These are phyloP conservation scores for Fraxinus albicans DNA, from an alignment of 305 asterid species.

Conservation along the genomic window DNA sequence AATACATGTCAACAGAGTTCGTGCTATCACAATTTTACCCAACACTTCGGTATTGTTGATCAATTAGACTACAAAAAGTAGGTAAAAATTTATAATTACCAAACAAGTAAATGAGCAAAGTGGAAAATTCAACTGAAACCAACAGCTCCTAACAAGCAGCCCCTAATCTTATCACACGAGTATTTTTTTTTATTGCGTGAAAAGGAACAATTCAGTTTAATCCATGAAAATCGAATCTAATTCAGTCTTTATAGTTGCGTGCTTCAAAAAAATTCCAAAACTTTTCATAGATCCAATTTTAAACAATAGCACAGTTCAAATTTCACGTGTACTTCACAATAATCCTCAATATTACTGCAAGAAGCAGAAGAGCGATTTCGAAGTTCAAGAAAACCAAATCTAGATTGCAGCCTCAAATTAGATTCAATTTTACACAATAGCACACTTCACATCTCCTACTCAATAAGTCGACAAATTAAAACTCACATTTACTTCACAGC, in stretches of 20 bases:
- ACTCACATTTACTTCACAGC: slow-evolving; percentile 10
- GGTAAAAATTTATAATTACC: not conserved
- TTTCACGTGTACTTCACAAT: not conserved
- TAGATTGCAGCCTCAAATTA: not conserved
- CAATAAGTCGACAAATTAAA: slow-evolving; percentile 2
- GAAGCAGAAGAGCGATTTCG: not conserved
- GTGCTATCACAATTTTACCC: not conserved
- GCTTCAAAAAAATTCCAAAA: not conserved
- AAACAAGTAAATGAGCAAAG: not conserved
- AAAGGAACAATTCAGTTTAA: not conserved
- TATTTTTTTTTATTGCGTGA: not conserved
- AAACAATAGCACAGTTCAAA: not conserved
- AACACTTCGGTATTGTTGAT: not conserved
- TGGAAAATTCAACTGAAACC: not conserved
- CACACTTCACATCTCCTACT: not conserved
- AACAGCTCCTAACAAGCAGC: not conserved
- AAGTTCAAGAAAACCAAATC: slow-evolving; percentile 1
- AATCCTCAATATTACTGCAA: not conserved
- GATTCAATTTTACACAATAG: not conserved
- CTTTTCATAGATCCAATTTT: not conserved
- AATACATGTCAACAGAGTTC: not conserved
- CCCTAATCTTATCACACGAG: not conserved
- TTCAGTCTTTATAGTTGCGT: not conserved
- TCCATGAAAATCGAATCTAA: not conserved
- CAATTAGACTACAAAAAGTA: not conserved